Evolutionary conservation across 164 flowering plant genomes (phyloP), one percentile per base, ranked within the genome.

Genomic region (Magnolia kwangsiensis): DNA sequence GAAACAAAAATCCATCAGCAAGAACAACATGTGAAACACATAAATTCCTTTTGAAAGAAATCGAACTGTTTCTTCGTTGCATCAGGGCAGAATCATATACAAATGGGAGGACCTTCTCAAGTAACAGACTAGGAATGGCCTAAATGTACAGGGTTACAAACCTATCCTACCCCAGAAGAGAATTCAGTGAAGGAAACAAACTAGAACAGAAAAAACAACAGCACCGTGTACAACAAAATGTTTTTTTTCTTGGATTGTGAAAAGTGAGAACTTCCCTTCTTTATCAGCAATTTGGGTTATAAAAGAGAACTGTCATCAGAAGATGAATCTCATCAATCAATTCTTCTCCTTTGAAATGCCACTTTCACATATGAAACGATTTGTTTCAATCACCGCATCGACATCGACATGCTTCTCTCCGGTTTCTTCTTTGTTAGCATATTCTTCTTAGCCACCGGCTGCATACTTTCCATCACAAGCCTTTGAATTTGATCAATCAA

Each of bases 391-490:
- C 86, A 91, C 8, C 98, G 87, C 91, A 93, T 84, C 14, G 98
- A 85, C 98, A 88, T 87, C 78, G 90, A 69, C 31, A 91, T 88
- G 0, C 91, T 85, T 29, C 96, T 87, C 71, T 90, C 96, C 0
- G 84, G 92, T 73, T 80, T 88, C 79, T 82, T 90, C 19, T 16
- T 55, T 10, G 91, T 93, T 2, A 94, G 89, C 73, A 81, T 7
- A 37, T 37, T 37, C 45, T 4, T 81, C 83, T 91, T 88, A 73
- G 72, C 49, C 14, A 31, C 19, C 75, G 77, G 88, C 59, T 64
- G 77, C 71, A 88, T 37, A 27, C 89, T 92, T 70, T 87, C 91
- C 88, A 71, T 81, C 81, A 89, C 89, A 20, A 77, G 86, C 72
- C 87, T 87, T 84, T 90, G 91, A 6, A 93, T 92, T 23, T 78